phyloP scores from a whole-genome alignment of 495 filamentous ascomycete genomes.

The Xylaria venustula region DNA sequence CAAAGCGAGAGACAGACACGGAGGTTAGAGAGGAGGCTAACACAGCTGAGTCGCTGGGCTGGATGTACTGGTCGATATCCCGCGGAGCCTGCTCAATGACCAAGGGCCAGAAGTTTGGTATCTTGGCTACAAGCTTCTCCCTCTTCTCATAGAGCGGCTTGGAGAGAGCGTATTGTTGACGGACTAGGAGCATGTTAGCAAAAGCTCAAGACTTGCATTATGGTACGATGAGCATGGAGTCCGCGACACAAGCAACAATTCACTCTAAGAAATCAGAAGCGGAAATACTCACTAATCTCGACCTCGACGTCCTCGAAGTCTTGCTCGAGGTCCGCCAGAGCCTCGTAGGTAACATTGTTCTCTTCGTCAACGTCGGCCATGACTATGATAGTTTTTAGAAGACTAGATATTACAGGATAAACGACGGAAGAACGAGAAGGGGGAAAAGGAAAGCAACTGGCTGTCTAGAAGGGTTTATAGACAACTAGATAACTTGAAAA shows the following conservation, averaged over 20 bases:
- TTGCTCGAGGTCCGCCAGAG: constrained; percentile 63
- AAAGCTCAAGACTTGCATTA: not conserved
- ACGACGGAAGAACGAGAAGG: not conserved
- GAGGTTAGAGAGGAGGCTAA: constrained; percentile 60
- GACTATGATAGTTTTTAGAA: not conserved
- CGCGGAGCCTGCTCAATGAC: constrained; percentile 80
- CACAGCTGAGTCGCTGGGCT: constrained; percentile 68
- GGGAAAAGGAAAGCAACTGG: not conserved
- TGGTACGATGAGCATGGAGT: not conserved
- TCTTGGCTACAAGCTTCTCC: constrained; percentile 60
- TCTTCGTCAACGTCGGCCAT: constrained; percentile 46
- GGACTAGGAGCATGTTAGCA: constrained; percentile 44
- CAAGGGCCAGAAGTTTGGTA: constrained; percentile 84
- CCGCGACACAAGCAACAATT: not conserved
- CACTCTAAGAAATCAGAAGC: not conserved
- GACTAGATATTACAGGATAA: not conserved
- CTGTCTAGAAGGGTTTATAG: not conserved
- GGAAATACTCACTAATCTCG: constrained; percentile 59
- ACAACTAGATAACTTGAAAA: not conserved
- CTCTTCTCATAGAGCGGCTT: constrained; percentile 71
- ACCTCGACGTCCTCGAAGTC: constrained; percentile 70
- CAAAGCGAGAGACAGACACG: constrained; percentile 72
- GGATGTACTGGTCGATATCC: constrained; percentile 82
- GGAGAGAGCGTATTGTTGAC: constrained; percentile 51
- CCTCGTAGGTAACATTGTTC: constrained; percentile 48